Conservation (phyloP, 805 yeast genomes). For the Cyberlindnera bimundalis region DNA sequence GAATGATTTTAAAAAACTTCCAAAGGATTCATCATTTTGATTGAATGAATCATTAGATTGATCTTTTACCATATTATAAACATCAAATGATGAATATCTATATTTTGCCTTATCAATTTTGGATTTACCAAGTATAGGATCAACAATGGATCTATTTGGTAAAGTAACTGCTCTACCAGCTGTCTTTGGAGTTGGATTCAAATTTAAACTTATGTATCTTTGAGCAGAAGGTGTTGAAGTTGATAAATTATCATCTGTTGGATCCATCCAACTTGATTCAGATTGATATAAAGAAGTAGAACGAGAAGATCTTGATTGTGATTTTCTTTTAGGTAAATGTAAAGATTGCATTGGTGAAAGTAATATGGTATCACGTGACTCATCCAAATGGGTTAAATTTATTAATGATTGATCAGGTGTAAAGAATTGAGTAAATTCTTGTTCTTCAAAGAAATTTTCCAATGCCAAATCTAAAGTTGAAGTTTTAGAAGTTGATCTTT, state of each 20-base stretch:
- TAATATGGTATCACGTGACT: constrained; percentile 9
- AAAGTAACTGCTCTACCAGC: neutral
- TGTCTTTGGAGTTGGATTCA: constrained; percentile 20
- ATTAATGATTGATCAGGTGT: constrained; percentile 17
- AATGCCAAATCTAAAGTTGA: constrained; percentile 25
- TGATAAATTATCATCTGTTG: constrained; percentile 23
- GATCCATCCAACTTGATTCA: constrained; percentile 54
- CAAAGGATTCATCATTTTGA: constrained; percentile 16
- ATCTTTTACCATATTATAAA: constrained; percentile 23
- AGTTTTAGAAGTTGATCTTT: constrained; percentile 13
- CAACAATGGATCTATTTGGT: constrained; percentile 5
- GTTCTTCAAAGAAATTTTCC: constrained; percentile 21
- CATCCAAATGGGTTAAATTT: neutral
- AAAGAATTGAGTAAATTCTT: constrained; percentile 16
- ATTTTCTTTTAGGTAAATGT: constrained; percentile 1
- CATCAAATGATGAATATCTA: constrained; percentile 24
- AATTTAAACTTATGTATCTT: constrained; percentile 24
- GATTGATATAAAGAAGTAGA: constrained; percentile 33
- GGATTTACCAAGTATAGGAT: constrained; percentile 13
- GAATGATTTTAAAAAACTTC: constrained; percentile 22
- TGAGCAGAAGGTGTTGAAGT: constrained; percentile 24
- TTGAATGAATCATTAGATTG: constrained; percentile 2
- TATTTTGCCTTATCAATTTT: constrained; percentile 7
- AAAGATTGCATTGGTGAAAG: constrained; percentile 5
- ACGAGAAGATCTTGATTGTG: constrained; percentile 18